Percentiles rank a stretch among this genome's conserved stretches.
Evolutionary conservation across 768 basidiomycete species (phyloP).

Genomic region (Imleria badia): DNA sequence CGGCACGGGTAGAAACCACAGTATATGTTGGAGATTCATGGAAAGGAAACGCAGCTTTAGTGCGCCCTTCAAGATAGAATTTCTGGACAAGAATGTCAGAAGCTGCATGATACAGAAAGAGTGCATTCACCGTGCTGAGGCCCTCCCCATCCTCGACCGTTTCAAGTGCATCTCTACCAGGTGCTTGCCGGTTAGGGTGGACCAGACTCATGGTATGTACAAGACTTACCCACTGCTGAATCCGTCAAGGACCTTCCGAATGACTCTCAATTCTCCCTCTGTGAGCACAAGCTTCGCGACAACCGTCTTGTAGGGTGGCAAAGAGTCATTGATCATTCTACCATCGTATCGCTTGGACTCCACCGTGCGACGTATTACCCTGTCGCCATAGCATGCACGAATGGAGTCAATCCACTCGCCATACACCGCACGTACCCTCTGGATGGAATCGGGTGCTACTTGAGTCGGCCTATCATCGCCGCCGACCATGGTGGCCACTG

Average conservation of each 20-base stretch:
- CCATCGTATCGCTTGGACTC: slow-evolving; percentile 3
- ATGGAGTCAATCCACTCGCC: slow-evolving; percentile 3
- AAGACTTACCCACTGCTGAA: background rate
- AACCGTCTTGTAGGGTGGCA: background rate
- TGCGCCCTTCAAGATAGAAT: slow-evolving; percentile 9
- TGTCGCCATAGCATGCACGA: background rate
- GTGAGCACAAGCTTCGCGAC: background rate
- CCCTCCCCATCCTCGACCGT: slow-evolving; percentile 1
- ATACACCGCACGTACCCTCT: background rate
- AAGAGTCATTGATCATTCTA: background rate
- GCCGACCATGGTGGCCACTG: background rate
- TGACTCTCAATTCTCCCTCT: background rate
- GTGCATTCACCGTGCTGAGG: background rate
- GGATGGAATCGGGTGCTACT: background rate
- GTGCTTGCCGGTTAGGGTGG: background rate
- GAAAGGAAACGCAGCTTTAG: slow-evolving; percentile 5
- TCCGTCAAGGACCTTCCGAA: background rate
- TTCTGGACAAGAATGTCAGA: background rate
- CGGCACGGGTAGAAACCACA: background rate
- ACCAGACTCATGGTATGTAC: background rate
- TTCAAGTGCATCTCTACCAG: background rate
- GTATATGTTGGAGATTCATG: background rate
- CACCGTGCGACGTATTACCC: slow-evolving; percentile 1
- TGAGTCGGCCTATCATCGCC: background rate
- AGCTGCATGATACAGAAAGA: background rate